Percentiles rank a stretch among this genome's conserved stretches.
Evolutionary conservation across 441 rosid genomes (phyloP).

Genomic region (Gossypium gossypioides): DNA sequence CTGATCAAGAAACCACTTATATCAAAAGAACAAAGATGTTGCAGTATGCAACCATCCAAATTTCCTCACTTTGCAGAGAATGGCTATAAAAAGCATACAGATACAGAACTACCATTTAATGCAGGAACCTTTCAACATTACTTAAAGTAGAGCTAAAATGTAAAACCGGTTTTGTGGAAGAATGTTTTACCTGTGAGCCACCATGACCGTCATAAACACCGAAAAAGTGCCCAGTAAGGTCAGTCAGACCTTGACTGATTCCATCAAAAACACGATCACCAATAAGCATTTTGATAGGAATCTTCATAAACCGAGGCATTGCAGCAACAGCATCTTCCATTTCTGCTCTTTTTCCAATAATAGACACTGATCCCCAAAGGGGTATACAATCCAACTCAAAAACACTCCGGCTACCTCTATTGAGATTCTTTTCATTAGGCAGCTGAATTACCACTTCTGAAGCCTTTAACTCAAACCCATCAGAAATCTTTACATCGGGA

Average conservation of each 20-base stretch:
- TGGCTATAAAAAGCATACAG: not conserved
- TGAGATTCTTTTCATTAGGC: conserved; percentile 38
- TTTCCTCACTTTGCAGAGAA: not conserved
- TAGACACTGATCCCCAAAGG: conserved; percentile 69
- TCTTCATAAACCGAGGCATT: conserved; percentile 51
- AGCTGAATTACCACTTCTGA: conserved; percentile 56
- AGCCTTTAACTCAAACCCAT: conserved; percentile 32
- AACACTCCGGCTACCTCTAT: conserved; percentile 43
- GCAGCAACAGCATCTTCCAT: conserved; percentile 75
- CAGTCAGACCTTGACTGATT: conserved; percentile 48
- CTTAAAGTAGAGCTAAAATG: not conserved
- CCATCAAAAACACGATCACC: conserved; percentile 46
- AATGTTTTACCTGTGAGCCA: conserved; percentile 64
- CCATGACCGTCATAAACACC: conserved; percentile 97
- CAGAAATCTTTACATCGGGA: conserved; percentile 32
- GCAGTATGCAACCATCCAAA: not conserved
- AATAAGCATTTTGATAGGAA: conserved; percentile 74
- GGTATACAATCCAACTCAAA: conserved; percentile 73
- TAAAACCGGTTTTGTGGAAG: not conserved
- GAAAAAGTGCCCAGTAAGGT: conserved; percentile 62
- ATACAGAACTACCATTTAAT: not conserved
- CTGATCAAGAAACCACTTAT: not conserved
- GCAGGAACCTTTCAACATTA: not conserved
- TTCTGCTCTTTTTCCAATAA: conserved; percentile 68
- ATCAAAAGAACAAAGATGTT: not conserved